Conservation (phyloP, 1,284 basidiomycete species). For the Pseudomicrostroma phylloplanum region DNA sequence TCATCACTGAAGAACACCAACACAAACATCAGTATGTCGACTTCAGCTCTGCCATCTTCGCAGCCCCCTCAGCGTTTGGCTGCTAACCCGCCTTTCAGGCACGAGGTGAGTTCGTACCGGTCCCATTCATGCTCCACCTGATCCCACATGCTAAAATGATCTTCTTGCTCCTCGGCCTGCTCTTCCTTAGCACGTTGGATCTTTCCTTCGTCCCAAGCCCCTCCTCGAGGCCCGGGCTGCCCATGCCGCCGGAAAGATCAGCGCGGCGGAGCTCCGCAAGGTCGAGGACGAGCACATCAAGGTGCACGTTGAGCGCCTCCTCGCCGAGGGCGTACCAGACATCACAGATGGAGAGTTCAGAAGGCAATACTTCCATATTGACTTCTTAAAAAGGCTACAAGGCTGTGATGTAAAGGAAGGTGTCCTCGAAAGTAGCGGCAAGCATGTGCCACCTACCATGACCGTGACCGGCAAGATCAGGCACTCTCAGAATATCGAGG, state of each 20-base stretch:
- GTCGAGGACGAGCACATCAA: constrained; percentile 59
- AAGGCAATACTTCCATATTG: constrained; percentile 32
- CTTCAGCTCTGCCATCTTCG: constrained; percentile 18
- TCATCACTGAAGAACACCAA: neutral
- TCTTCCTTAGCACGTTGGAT: constrained; percentile 9
- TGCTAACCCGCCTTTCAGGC: constrained; percentile 25
- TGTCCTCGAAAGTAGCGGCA: constrained; percentile 34
- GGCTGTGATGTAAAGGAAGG: constrained; percentile 33
- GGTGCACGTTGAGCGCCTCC: constrained; percentile 58
- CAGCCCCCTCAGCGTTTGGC: constrained; percentile 13
- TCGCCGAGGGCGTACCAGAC: constrained; percentile 56
- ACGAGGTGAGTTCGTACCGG: constrained; percentile 14
- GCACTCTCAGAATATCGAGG: constrained; percentile 34
- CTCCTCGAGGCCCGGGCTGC: constrained; percentile 56
- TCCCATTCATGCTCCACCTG: neutral
- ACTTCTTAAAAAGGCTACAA: constrained; percentile 32
- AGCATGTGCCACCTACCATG: constrained; percentile 48
- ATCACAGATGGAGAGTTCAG: constrained; percentile 62
- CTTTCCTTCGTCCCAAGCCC: constrained; percentile 57
- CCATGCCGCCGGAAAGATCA: constrained; percentile 54
- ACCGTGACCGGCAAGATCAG: constrained; percentile 44
- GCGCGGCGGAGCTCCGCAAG: constrained; percentile 54
- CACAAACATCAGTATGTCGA: constrained; percentile 13
- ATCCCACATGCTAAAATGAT: neutral
- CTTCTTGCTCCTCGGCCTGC: too few species aligned